Evolutionary conservation across 495 filamentous ascomycete genomes (phyloP).

Genomic region (Penicillium fimorum): DNA sequence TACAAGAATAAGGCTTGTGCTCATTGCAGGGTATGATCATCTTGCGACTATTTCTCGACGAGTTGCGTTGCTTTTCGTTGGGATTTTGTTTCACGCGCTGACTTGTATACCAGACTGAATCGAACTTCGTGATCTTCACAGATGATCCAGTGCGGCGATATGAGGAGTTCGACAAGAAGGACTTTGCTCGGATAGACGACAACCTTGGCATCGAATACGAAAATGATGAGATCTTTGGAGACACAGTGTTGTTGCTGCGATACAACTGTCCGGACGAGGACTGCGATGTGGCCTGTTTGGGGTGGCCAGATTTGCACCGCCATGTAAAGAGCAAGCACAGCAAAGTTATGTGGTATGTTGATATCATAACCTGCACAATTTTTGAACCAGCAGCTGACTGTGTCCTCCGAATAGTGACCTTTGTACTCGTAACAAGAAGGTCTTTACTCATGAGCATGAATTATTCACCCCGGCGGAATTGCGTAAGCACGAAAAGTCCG

Average conservation of each 20-base stretch:
- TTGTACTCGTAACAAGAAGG: constrained; percentile 92
- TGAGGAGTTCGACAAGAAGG: constrained; percentile 70
- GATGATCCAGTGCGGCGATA: constrained; percentile 76
- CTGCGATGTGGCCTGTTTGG: constrained; percentile 87
- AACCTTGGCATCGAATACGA: constrained; percentile 90
- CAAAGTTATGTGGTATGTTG: constrained; percentile 79
- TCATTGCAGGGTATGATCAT: constrained; percentile 75
- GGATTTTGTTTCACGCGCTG: background rate
- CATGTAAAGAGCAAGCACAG: constrained; percentile 81
- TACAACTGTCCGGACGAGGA: constrained; percentile 89
- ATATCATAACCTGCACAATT: background rate
- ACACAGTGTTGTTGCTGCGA: constrained; percentile 80
- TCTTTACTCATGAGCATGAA: constrained; percentile 96
- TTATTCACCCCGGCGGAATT: constrained; percentile 83
- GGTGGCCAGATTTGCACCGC: constrained; percentile 90
- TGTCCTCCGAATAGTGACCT: constrained; percentile 57
- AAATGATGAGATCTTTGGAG: constrained; percentile 78
- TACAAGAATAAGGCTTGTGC: constrained; percentile 96
- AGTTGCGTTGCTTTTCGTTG: constrained; percentile 1
- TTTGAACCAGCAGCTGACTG: constrained; percentile 11
- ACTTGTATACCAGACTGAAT: constrained; percentile 56
- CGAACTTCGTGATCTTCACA: constrained; percentile 86
- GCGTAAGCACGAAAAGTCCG: constrained; percentile 81
- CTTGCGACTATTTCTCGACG: background rate
- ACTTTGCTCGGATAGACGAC: constrained; percentile 73